phyloP scores from a whole-genome alignment of 2,329 filamentous ascomycete genomes.

The Beauveria caledonica region DNA sequence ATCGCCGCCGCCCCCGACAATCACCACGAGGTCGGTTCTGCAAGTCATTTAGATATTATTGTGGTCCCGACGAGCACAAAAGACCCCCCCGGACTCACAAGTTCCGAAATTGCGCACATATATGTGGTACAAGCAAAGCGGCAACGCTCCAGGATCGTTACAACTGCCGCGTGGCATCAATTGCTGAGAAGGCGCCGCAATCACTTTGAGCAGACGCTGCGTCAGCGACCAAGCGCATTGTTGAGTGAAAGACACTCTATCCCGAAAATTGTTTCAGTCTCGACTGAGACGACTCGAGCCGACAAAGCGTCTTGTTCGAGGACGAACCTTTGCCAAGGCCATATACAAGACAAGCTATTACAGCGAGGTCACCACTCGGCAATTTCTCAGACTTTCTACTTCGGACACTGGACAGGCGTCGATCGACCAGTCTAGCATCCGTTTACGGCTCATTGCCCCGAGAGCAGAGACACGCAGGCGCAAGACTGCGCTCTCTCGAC shows the following conservation, averaged over 20 bases:
- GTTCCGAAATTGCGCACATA: neutral
- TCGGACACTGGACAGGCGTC: neutral
- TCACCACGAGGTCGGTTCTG: neutral
- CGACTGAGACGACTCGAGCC: too few relatives aligned
- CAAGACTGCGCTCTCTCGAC: neutral
- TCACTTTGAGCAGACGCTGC: too few relatives aligned
- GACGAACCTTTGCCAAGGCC: too few relatives aligned
- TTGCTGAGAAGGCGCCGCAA: too few relatives aligned
- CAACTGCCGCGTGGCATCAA: neutral
- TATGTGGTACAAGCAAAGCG: too few relatives aligned
- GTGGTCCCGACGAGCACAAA: neutral
- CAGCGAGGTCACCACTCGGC: too few relatives aligned
- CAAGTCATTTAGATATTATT: neutral
- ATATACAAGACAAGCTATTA: too few relatives aligned
- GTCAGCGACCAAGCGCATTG: too few relatives aligned
- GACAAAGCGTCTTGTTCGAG: too few relatives aligned
- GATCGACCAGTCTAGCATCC: neutral
- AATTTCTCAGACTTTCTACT: neutral
- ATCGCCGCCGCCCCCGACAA: neutral
- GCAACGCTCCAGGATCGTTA: neutral
- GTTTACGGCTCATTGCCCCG: conserved; percentile 1
- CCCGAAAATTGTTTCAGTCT: too few relatives aligned
- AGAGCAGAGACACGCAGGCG: neutral
- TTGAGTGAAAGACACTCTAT: too few relatives aligned
- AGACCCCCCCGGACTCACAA: neutral